These are phyloP conservation scores for Suhomyces sp. DNA, from an alignment of 805 yeast species.

Conservation along the genomic window DNA sequence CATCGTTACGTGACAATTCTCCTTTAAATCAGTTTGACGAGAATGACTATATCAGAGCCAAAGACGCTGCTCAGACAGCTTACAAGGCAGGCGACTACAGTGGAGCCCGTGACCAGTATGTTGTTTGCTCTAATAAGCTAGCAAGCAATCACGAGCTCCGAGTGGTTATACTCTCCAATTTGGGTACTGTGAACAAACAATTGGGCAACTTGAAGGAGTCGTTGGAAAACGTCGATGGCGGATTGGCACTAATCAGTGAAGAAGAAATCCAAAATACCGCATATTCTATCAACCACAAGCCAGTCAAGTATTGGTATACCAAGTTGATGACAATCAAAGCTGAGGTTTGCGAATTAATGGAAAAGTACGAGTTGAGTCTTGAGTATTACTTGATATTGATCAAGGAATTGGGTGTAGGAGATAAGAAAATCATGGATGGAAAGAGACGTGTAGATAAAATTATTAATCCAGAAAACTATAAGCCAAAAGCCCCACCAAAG, in stretches of 20 bases:
- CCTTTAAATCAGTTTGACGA: constrained; percentile 39
- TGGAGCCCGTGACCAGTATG: constrained; percentile 59
- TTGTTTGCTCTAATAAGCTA: constrained; percentile 45
- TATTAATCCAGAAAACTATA: constrained; percentile 50
- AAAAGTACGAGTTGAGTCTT: constrained; percentile 63
- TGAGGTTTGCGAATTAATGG: constrained; percentile 79
- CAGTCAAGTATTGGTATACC: constrained; percentile 66
- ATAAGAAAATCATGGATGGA: constrained; percentile 69
- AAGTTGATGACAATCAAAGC: constrained; percentile 72
- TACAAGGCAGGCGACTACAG: constrained; percentile 84
- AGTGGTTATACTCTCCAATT: constrained; percentile 70
- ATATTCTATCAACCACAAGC: constrained; percentile 45
- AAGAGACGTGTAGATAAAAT: constrained; percentile 72
- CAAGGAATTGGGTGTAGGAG: constrained; percentile 59
- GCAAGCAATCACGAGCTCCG: constrained; percentile 65
- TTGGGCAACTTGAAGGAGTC: constrained; percentile 14
- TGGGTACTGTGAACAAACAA: constrained; percentile 41
- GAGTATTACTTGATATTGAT: constrained; percentile 59
- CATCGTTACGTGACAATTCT: constrained; percentile 10
- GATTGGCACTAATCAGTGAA: constrained; percentile 34
- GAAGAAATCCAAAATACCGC: constrained; percentile 23
- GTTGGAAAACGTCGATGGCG: constrained; percentile 38
- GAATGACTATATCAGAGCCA: constrained; percentile 46
- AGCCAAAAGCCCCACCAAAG: constrained; percentile 8
- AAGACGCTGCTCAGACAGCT: constrained; percentile 55